phyloP scores from a whole-genome alignment of 805 yeast species.

The Yarrowia keelungensis region DNA sequence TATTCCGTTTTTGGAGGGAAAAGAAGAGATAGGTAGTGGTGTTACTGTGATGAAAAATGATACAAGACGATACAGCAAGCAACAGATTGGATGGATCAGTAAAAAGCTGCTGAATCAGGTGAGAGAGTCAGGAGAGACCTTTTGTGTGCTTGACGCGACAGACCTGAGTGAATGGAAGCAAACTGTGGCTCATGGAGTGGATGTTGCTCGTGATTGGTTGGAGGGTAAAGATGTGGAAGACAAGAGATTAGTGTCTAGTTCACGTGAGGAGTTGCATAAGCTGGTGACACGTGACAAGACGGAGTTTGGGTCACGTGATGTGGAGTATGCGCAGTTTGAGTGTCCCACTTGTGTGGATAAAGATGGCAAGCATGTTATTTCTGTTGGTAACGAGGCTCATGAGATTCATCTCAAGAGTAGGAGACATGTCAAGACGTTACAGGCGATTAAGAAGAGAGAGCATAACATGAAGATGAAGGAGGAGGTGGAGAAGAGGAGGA shows the following conservation, averaged over 20 bases:
- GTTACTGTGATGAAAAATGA: constrained; percentile 78
- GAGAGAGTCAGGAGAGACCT: constrained; percentile 62
- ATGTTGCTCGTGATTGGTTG: constrained; percentile 56
- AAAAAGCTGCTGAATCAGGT: constrained; percentile 71
- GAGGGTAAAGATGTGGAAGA: constrained; percentile 1
- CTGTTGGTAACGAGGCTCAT: constrained; percentile 79
- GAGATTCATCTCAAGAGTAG: constrained; percentile 69
- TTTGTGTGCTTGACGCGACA: constrained; percentile 78
- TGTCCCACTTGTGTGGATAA: constrained; percentile 70
- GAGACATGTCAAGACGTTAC: constrained; percentile 59
- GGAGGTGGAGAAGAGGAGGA: constrained; percentile 11
- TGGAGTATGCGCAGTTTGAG: constrained; percentile 68
- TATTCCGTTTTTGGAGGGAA: constrained; percentile 64
- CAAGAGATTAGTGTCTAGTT: constrained; percentile 9
- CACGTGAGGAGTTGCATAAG: background rate
- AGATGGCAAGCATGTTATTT: constrained; percentile 60
- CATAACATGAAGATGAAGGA: constrained; percentile 43
- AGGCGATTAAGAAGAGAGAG: constrained; percentile 41
- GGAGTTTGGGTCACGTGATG: background rate
- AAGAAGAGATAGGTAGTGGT: constrained; percentile 53
- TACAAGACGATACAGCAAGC: constrained; percentile 85
- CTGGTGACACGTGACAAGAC: constrained; percentile 9
- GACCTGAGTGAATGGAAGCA: constrained; percentile 67
- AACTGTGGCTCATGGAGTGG: constrained; percentile 61
- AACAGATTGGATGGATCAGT: constrained; percentile 89